phyloP scores from a whole-genome alignment of 129 eudicot species.

The Artemisia tridentata region DNA sequence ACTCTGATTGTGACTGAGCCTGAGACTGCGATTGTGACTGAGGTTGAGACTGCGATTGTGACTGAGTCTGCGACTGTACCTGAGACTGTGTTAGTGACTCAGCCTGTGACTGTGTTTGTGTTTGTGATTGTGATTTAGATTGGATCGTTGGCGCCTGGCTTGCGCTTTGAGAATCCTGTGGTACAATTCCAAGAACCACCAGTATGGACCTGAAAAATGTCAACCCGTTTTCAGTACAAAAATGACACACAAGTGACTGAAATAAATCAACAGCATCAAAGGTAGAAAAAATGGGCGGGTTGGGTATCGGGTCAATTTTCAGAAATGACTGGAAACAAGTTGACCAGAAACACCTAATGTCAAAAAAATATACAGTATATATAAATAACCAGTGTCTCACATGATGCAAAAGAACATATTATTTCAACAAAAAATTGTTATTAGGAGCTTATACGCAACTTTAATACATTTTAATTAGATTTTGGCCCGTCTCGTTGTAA shows the following conservation, averaged over 20 bases:
- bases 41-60: constrained; percentile 42
- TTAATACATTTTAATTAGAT: too few relatives aligned
- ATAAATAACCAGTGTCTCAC: too few relatives aligned
- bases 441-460: too few relatives aligned
- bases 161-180: constrained; percentile 49
- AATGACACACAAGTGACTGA: background rate
- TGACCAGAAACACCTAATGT: background rate
- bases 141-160: constrained; percentile 47
- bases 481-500: background rate
- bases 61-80: constrained; percentile 43
- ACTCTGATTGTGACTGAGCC: too few relatives aligned
- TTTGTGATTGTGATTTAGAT: constrained; percentile 43
- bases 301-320: background rate
- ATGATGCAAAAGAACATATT: too few relatives aligned
- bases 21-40: constrained; percentile 43
- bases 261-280: constrained; percentile 14
- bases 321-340: background rate
- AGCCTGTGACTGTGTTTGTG: constrained; percentile 42
- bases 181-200: constrained; percentile 65
- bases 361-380: too few relatives aligned
- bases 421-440: too few relatives aligned
- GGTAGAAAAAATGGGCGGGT: background rate
- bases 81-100: constrained; percentile 45
- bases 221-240: constrained; percentile 2
- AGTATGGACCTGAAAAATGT: constrained; percentile 54